These are phyloP conservation scores for Phytophthora europaea DNA, from an alignment of 352 stramenopile genomes.

Conservation along the genomic window DNA sequence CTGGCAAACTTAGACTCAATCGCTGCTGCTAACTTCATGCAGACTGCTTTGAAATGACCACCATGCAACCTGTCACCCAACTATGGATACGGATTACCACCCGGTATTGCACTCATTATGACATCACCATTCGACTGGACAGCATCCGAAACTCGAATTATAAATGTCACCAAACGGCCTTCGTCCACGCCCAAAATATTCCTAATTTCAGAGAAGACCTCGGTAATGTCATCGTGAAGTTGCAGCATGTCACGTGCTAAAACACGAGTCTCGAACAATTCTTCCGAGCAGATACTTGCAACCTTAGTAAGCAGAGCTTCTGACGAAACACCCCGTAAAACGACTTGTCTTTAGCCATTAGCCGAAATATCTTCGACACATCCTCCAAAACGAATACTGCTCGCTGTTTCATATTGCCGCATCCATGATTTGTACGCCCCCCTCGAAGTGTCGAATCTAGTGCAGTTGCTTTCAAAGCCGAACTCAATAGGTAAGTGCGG, in stretches of 20 bases:
- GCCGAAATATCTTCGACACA: conserved; percentile 28
- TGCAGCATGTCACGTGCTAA: conserved; percentile 43
- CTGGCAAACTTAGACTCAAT: neutral
- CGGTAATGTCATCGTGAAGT: conserved; percentile 39
- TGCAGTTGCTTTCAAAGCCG: neutral
- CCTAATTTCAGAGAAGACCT: conserved; percentile 37
- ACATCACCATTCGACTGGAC: neutral
- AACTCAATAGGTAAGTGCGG: conserved; percentile 32
- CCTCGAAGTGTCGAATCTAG: neutral
- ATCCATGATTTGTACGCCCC: neutral
- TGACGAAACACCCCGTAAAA: conserved; percentile 10
- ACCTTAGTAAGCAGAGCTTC: conserved; percentile 25
- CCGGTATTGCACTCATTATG: neutral
- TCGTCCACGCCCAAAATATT: conserved; percentile 3
- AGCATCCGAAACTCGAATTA: neutral
- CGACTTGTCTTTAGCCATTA: conserved; percentile 28
- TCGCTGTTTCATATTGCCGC: neutral
- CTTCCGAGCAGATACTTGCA: conserved; percentile 14
- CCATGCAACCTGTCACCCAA: neutral
- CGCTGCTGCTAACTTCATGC: neutral
- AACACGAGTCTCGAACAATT: conserved; percentile 36
- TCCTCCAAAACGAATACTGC: conserved; percentile 8
- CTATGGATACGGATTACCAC: too few relatives aligned
- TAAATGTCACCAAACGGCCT: neutral
- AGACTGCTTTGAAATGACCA: neutral